These are phyloP conservation scores for Lagerstroemia speciosa DNA, from an alignment of 345 rosid genomes.

Conservation along the genomic window DNA sequence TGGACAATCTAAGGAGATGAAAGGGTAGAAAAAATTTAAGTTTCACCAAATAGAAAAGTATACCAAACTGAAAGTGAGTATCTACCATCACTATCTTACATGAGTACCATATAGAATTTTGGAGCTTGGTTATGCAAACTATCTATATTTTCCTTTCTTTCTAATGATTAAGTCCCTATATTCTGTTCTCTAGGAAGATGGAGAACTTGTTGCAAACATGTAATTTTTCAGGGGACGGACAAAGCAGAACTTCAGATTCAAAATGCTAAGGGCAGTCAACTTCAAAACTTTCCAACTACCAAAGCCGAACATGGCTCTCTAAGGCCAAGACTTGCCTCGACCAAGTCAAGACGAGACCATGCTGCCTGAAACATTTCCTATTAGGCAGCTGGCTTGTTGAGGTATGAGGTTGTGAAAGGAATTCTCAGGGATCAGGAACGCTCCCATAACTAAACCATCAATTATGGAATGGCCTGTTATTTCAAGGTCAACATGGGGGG, in stretches of 20 bases:
- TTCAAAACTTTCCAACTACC: neutral
- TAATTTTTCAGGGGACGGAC: neutral
- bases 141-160: too few species aligned
- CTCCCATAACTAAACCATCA: neutral
- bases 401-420: neutral
- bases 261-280: neutral
- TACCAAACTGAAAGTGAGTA: neutral
- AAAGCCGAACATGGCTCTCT: neutral
- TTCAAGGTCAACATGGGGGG: too few species aligned
- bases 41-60: neutral
- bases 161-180: too few species aligned
- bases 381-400: neutral
- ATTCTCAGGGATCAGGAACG: neutral
- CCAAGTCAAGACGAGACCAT: neutral
- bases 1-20: constrained; percentile 46
- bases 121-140: neutral
- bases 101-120: neutral
- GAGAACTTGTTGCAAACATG: neutral
- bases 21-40: neutral
- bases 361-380: neutral
- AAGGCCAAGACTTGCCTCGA: neutral
- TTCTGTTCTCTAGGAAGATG: neutral
- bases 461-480: too few species aligned
- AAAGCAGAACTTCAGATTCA: neutral
- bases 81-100: neutral